Evolutionary conservation across 169 alveolate genomes (phyloP), one percentile per base, ranked within the genome.

Genomic region (Cryptosporidium xiaoi): DNA sequence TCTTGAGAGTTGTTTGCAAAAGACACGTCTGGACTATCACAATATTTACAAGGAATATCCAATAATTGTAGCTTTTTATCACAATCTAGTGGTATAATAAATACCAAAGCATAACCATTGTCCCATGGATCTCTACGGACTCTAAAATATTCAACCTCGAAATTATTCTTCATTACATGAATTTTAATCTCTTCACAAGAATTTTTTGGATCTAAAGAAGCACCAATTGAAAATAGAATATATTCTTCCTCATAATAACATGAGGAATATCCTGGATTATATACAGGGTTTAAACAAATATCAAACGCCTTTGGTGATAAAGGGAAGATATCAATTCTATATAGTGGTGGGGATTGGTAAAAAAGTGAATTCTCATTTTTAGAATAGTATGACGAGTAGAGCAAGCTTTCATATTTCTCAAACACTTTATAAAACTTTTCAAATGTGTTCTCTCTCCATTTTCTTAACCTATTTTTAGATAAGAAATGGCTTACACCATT

Each of bases 11-110:
- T 56, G 65, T 92, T 92, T 34, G 94, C 90, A 82, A 92, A 92
- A 27, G 94, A 89, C 10, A 92, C 94, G 29, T 92, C 94, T 18
- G 94, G 94, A 51, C 91, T 84, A 20, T 66, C 64, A 13, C 65
- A 71, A 82, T 91, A 93, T 10, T 60, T 58, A 44, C 56, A 71
- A 24, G 87, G 87, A 68, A 77, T 77, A 60, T 77, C 60, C 15
- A 77, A 58, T 13, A 60, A 58, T 15, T 46, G 33, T 27, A 62
- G 29, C 58, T 48, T 62, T 34, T 60, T 13, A 29, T 15, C 29
- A 24, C 64, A 6, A n/a, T 56, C 60, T 48, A 77, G 48, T 6
- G 87, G 48, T 18, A 77, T 62, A 34, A 29, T 40, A 36, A 77
- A 77, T 46, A 77, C 65, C 55, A 77, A 77, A 1, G 87, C 40